Evolutionary conservation across 345 rosid species (phyloP), one percentile per base, ranked within the genome.

Genomic region (rapeseed (Brassica napus)): DNA sequence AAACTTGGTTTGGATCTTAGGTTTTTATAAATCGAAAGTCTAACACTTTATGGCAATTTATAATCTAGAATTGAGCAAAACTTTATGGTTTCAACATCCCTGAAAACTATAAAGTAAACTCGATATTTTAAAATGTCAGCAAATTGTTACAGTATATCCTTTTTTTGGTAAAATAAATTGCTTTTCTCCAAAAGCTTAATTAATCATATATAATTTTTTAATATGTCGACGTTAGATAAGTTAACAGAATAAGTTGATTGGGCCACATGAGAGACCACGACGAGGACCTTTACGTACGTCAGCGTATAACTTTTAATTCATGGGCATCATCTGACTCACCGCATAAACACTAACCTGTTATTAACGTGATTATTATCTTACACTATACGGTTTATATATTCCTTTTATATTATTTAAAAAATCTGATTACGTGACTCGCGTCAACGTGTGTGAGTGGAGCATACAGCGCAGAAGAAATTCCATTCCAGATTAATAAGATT

Each of bases 211-310:
- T 6, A 14, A 49, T 5, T 1, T 4, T 12, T n/a, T 14, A n/a
- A 8, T 55, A 54, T 54, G 57, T 39, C 44, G 11, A 74, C 55
- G 9, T 11, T 65, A 14, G 23, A 5, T 47, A 66, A 26, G 7
- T 30, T 61, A 39, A 62, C 31, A 37, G 69, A 67, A 73, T 67
- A 68, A n/a, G 37, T 34, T 79, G 52, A 62, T 62, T 60, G 79
- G 79, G 82, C 65, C 31, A 74, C 82, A 79, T 80, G 79, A 71
- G 80, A 57, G 72, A 69, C 72, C 83, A 65, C 83, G 80, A 75
- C 70, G 63, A 62, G 2, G 47, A 75, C 73, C 77, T 75, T 80
- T 71, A 80, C 79, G 83, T 71, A 80, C 79, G 83, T 75, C 80
- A 70, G 62, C 79, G 42, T 71, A 65, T 65, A 57, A 65, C 69